These are phyloP conservation scores for Lasiosphaeris hirsuta DNA, from an alignment of 495 filamentous ascomycete genomes.

Conservation along the genomic window DNA sequence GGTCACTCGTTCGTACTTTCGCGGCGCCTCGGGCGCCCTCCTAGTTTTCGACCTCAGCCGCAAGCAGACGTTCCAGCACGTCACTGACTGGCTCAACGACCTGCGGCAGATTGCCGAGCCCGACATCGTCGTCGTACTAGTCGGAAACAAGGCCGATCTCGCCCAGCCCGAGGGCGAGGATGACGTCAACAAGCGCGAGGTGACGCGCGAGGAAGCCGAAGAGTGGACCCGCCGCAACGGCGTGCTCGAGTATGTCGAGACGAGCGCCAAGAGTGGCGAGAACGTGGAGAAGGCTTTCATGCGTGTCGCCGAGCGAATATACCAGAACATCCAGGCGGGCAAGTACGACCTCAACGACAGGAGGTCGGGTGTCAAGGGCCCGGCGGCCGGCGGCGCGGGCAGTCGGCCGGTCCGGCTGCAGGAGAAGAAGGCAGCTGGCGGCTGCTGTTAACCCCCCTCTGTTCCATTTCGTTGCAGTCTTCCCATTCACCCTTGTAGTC, in stretches of 20 bases:
- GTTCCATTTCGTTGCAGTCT: background rate
- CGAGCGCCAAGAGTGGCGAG: slow-evolving; percentile 90
- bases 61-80: slow-evolving; percentile 77
- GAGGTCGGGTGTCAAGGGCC: slow-evolving; percentile 82
- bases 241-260: slow-evolving; percentile 88
- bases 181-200: slow-evolving; percentile 65
- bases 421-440: slow-evolving; percentile 20
- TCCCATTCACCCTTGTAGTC: background rate
- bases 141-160: slow-evolving; percentile 92
- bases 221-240: slow-evolving; percentile 82
- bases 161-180: slow-evolving; percentile 39
- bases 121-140: slow-evolving; percentile 86
- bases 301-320: slow-evolving; percentile 89
- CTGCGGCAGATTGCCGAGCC: slow-evolving; percentile 89
- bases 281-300: slow-evolving; percentile 91
- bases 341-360: slow-evolving; percentile 93
- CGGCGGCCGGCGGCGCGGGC: slow-evolving; percentile 49
- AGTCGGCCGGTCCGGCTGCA: slow-evolving; percentile 38
- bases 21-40: slow-evolving; percentile 85
- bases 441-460: slow-evolving; percentile 22
- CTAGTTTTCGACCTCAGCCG: slow-evolving; percentile 94
- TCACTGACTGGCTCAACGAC: slow-evolving; percentile 87
- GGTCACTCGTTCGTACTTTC: slow-evolving; percentile 92
- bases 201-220: slow-evolving; percentile 74
- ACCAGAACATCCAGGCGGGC: slow-evolving; percentile 89